These are phyloP conservation scores for Clonostachys rhizophaga DNA, from an alignment of 2,329 filamentous ascomycete genomes.

Conservation along the genomic window DNA sequence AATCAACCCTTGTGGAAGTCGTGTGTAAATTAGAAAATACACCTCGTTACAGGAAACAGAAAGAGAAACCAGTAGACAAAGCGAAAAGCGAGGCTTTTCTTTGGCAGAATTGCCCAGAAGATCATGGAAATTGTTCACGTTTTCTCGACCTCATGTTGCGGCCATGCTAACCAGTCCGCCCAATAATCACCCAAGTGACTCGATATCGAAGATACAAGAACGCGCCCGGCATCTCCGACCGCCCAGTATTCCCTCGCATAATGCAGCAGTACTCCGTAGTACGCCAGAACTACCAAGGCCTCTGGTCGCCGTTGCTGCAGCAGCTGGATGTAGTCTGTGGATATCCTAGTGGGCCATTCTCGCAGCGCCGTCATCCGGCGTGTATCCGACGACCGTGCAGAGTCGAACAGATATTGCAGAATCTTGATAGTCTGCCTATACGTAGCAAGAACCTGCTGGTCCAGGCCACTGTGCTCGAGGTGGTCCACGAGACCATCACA, in stretches of 20 bases:
- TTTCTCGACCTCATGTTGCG: background rate
- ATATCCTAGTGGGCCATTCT: conserved; percentile 4
- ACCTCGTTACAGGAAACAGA: no score
- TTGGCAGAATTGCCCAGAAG: no score
- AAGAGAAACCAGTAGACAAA: no score
- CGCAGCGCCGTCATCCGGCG: conserved; percentile 11
- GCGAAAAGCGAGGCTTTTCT: no score
- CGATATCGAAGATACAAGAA: conserved; percentile 15
- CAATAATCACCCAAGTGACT: conserved; percentile 20
- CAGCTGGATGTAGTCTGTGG: conserved; percentile 20
- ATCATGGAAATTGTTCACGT: no score
- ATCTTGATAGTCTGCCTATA: conserved; percentile 13
- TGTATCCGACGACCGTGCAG: conserved; percentile 3
- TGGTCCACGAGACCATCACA: conserved; percentile 4
- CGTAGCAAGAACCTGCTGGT: conserved; percentile 5
- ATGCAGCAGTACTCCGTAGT: conserved; percentile 34
- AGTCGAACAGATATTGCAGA: conserved; percentile 22
- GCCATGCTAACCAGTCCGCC: conserved; percentile 15
- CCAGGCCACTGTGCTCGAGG: conserved; percentile 8
- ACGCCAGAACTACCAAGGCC: conserved; percentile 27
- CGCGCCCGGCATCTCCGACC: conserved; percentile 18
- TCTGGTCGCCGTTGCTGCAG: conserved; percentile 26
- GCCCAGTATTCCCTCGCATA: conserved; percentile 20
- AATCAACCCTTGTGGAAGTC: no score
- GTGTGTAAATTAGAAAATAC: no score